Percentiles rank a stretch among this genome's conserved stretches.
Evolutionary conservation across 768 basidiomycete genomes (phyloP).

Genomic region (Trametes cingulata): DNA sequence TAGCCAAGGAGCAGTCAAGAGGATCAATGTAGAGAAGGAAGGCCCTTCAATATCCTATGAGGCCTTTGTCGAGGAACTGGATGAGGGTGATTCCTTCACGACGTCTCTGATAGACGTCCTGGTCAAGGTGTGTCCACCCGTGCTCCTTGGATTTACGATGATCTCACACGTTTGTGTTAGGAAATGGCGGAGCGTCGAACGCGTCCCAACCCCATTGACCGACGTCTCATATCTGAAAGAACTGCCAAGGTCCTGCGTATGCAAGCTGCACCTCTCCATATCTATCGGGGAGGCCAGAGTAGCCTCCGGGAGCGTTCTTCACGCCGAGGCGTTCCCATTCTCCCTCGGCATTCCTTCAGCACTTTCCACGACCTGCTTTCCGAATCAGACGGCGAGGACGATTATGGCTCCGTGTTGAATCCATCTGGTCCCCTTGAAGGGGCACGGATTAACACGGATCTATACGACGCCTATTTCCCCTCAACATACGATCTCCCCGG

Average conservation of each 20-base stretch:
- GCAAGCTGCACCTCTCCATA: conserved; percentile 52
- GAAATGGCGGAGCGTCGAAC: conserved; percentile 75
- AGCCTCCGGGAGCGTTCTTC: not conserved
- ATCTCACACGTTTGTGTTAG: conserved; percentile 37
- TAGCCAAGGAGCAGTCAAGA: conserved; percentile 73
- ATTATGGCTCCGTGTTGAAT: conserved; percentile 47
- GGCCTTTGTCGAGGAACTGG: conserved; percentile 73
- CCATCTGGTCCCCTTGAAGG: conserved; percentile 49
- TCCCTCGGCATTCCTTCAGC: conserved; percentile 12
- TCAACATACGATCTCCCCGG: conserved; percentile 14
- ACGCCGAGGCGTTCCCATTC: conserved; percentile 9
- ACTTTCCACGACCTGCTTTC: conserved; percentile 43
- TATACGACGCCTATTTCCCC: conserved; percentile 60
- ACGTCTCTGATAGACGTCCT: conserved; percentile 72
- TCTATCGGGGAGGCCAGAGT: conserved; percentile 45
- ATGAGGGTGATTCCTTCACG: conserved; percentile 80
- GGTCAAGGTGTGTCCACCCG: conserved; percentile 60
- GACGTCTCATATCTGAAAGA: conserved; percentile 61
- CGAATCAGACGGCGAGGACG: conserved; percentile 61
- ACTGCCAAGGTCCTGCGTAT: conserved; percentile 64
- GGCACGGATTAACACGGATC: conserved; percentile 54
- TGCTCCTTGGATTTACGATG: too few relatives aligned
- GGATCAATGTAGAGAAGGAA: conserved; percentile 61
- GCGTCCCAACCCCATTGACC: conserved; percentile 54
- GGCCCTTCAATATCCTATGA: conserved; percentile 67